Evolutionary conservation across 345 rosid species (phyloP).

Genomic region (Salix udensis): DNA sequence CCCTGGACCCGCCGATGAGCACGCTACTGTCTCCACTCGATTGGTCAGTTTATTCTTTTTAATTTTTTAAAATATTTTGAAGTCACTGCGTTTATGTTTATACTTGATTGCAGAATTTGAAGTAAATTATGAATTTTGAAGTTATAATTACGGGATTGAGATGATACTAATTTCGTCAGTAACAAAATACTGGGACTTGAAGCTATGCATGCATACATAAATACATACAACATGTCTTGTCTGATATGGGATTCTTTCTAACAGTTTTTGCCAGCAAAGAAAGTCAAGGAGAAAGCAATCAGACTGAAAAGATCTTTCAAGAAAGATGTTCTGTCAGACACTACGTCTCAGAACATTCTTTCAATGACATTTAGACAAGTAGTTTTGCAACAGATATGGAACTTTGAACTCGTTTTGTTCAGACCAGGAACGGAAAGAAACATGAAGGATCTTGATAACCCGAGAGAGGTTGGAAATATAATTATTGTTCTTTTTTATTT

Average conservation of each 20-base stretch:
- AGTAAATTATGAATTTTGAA: too few relatives aligned
- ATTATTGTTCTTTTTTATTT: neutral
- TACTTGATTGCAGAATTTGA: too few relatives aligned
- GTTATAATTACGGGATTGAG: neutral
- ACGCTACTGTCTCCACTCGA: constrained; percentile 68
- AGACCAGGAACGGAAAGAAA: constrained; percentile 67
- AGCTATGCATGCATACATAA: too few relatives aligned
- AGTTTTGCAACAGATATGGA: constrained; percentile 68
- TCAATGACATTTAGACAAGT: constrained; percentile 92
- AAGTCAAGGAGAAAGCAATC: constrained; percentile 68
- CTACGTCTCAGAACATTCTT: constrained; percentile 57
- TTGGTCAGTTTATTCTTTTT: constrained; percentile 44
- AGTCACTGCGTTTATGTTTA: too few relatives aligned
- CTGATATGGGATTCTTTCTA: neutral
- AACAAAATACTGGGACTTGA: too few relatives aligned
- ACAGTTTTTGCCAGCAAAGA: constrained; percentile 83
- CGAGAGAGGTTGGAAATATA: constrained; percentile 63
- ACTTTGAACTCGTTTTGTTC: constrained; percentile 62
- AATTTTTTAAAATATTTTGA: neutral
- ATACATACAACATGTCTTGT: too few relatives aligned
- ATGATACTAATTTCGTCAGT: neutral
- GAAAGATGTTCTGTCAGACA: constrained; percentile 41
- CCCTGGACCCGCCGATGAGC: constrained; percentile 51
- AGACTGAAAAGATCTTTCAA: constrained; percentile 41
- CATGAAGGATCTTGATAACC: constrained; percentile 57